phyloP scores from a whole-genome alignment of 345 rosid genomes.

The Cardamine chenopodiifolia region DNA sequence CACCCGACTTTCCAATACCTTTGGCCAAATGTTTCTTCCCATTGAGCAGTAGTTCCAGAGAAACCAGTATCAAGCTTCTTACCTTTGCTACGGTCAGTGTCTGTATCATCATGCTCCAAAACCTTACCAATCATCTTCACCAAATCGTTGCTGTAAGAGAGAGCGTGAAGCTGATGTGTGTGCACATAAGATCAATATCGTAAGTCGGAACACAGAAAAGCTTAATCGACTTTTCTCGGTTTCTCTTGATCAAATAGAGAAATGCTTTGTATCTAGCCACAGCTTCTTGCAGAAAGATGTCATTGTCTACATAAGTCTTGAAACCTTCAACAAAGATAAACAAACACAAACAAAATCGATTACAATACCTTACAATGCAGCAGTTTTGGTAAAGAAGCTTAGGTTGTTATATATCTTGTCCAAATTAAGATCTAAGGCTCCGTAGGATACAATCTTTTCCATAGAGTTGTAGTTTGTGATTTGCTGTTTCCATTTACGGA shows the following conservation, averaged over 20 bases:
- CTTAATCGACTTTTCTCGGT: slow-evolving; percentile 64
- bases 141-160: slow-evolving; percentile 72
- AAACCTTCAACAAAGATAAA: slow-evolving; percentile 53
- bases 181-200: slow-evolving; percentile 98
- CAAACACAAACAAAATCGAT: not conserved
- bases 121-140: slow-evolving; percentile 62
- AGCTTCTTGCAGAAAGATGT: slow-evolving; percentile 74
- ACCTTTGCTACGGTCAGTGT: slow-evolving; percentile 88
- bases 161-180: slow-evolving; percentile 89
- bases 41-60: slow-evolving; percentile 80
- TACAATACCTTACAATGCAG: not conserved
- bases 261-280: slow-evolving; percentile 93
- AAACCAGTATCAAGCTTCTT: slow-evolving; percentile 86
- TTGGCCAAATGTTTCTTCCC: slow-evolving; percentile 81
- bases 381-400: not conserved
- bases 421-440: slow-evolving; percentile 72
- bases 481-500: slow-evolving; percentile 55
- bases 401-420: not conserved
- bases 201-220: slow-evolving; percentile 94
- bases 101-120: slow-evolving; percentile 91
- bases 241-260: slow-evolving; percentile 78
- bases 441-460: slow-evolving; percentile 67
- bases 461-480: slow-evolving; percentile 57
- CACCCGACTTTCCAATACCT: slow-evolving; percentile 98
- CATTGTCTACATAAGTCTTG: slow-evolving; percentile 65